Evolutionary conservation across 495 filamentous ascomycete genomes (phyloP).

Genomic region (Entonaema liquescens): DNA sequence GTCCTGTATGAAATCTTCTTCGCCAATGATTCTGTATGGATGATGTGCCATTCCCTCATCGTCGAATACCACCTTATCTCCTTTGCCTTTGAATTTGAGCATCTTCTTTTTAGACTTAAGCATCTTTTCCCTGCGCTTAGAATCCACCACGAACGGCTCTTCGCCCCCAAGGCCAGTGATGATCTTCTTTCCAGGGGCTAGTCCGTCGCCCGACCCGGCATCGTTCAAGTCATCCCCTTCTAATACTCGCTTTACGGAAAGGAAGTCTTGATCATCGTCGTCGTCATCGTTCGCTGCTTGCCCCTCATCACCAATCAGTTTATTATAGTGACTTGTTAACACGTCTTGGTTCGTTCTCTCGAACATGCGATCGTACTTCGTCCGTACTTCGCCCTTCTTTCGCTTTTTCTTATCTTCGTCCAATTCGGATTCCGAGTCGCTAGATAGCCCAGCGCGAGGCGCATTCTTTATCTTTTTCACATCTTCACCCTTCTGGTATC

Average conservation of each 20-base stretch:
- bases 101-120: slow-evolving; percentile 94
- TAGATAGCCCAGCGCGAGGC: slow-evolving; percentile 66
- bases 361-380: slow-evolving; percentile 97
- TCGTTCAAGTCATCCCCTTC: slow-evolving; percentile 59
- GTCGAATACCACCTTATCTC: slow-evolving; percentile 87
- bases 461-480: slow-evolving; percentile 88
- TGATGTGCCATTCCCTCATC: slow-evolving; percentile 87
- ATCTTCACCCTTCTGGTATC: slow-evolving; percentile 88
- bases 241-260: slow-evolving; percentile 86
- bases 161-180: slow-evolving; percentile 61
- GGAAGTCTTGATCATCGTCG: slow-evolving; percentile 76
- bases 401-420: slow-evolving; percentile 63
- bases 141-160: slow-evolving; percentile 82
- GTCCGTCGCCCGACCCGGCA: slow-evolving; percentile 44
- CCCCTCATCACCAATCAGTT: slow-evolving; percentile 76
- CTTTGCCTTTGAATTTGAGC: slow-evolving; percentile 84
- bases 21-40: slow-evolving; percentile 86
- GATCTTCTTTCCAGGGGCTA: slow-evolving; percentile 56
- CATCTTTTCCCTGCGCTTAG: slow-evolving; percentile 90
- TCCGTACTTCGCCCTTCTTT: slow-evolving; percentile 72
- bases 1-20: slow-evolving; percentile 75
- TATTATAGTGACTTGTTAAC: slow-evolving; percentile 89
- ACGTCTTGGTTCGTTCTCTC: slow-evolving; percentile 94
- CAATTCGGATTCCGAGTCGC: slow-evolving; percentile 56
- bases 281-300: slow-evolving; percentile 50